phyloP scores from a whole-genome alignment of 139 green algal genomes.

The Chlamydomonas sphaeroides region DNA sequence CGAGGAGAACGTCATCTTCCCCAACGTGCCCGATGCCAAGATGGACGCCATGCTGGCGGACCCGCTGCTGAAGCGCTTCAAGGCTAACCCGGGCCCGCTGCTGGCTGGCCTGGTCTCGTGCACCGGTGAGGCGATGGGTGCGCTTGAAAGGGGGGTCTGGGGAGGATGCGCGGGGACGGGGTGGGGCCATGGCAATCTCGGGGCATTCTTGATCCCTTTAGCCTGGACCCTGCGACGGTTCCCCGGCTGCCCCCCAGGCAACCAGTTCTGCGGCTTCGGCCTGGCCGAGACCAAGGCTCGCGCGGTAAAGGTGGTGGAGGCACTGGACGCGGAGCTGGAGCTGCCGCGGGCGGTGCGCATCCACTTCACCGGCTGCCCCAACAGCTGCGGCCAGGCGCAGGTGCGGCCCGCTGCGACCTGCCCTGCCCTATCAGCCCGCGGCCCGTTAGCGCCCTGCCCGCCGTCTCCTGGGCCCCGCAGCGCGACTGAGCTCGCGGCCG shows the following conservation, averaged over 20 bases:
- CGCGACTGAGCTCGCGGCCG: no score
- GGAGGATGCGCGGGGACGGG: no score
- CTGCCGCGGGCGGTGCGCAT: constrained; percentile 87
- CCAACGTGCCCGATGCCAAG: constrained; percentile 87
- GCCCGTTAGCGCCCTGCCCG: no score
- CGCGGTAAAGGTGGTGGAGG: constrained; percentile 64
- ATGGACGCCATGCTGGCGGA: constrained; percentile 88
- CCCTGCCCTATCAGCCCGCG: no score
- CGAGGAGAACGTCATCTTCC: constrained; percentile 96
- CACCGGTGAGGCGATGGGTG: constrained; percentile 72
- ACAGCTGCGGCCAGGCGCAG: constrained; percentile 97
- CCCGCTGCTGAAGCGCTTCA: constrained; percentile 84
- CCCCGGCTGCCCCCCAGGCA: constrained; percentile 42
- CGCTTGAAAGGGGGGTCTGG: no score
- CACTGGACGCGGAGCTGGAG: constrained; percentile 89
- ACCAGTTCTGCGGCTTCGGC: constrained; percentile 96
- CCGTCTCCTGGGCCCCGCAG: no score
- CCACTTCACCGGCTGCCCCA: constrained; percentile 98
- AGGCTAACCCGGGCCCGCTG: constrained; percentile 62
- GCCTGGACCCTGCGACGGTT: no score
- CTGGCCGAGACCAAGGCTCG: constrained; percentile 95
- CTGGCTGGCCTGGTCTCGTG: constrained; percentile 82
- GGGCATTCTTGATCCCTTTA: no score
- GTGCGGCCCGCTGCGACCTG: no score
- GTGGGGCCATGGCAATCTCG: no score